Conservation (phyloP, 768 basidiomycete genomes). For the Phallus indusiatus region DNA sequence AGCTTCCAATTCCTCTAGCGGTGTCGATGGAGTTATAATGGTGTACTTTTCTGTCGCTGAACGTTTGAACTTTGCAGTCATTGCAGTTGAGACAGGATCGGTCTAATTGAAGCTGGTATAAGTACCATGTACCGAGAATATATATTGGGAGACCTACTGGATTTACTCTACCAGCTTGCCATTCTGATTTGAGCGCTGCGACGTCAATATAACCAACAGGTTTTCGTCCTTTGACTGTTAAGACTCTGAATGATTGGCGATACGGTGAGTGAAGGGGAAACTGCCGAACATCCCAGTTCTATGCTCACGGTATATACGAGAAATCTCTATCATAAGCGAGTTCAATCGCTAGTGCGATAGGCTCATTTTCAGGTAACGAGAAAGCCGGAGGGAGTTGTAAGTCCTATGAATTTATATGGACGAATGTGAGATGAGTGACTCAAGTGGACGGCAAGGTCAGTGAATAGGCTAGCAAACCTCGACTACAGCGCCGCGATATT, state of each 20-base stretch:
- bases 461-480: conserved; percentile 44
- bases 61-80: conserved; percentile 65
- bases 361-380: conserved; percentile 60
- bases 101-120: conserved; percentile 29
- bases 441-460: neutral
- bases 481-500: conserved; percentile 84
- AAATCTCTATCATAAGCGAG: conserved; percentile 91
- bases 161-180: conserved; percentile 63
- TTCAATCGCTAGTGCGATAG: conserved; percentile 69
- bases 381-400: conserved; percentile 84
- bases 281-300: neutral
- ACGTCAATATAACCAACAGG: conserved; percentile 85
- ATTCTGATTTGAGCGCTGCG: conserved; percentile 60
- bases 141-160: conserved; percentile 42
- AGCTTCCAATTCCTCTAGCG: conserved; percentile 69
- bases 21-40: conserved; percentile 70
- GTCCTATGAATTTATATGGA: conserved; percentile 35
- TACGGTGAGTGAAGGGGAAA: neutral
- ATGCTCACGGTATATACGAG: conserved; percentile 77
- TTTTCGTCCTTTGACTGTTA: conserved; percentile 53
- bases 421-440: too few relatives aligned
- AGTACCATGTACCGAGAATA: conserved; percentile 1
- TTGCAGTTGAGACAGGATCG: conserved; percentile 61
- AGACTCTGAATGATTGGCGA: conserved; percentile 40
- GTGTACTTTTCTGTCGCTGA: conserved; percentile 57